phyloP scores from a whole-genome alignment of 2,329 filamentous ascomycete species.

The Fusarium vanettenii region DNA sequence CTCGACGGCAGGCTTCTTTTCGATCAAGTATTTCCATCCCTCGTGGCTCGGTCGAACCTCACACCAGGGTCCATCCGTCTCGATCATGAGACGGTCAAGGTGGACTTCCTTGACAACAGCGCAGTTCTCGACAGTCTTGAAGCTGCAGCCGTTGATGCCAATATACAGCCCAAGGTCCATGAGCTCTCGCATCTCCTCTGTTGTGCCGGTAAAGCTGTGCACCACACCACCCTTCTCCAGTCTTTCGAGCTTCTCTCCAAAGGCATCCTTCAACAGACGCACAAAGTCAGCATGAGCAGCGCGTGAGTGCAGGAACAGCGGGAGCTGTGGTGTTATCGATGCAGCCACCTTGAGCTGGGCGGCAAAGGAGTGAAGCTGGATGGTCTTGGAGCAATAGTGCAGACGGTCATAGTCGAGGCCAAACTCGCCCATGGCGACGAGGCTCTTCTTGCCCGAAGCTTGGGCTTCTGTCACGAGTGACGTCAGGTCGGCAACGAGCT shows the following conservation, averaged over 20 bases:
- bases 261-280: constrained; percentile 69
- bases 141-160: constrained; percentile 95
- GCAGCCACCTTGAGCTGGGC: constrained; percentile 84
- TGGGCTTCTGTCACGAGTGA: constrained; percentile 71
- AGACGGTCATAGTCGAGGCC: constrained; percentile 96
- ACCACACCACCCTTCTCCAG: constrained; percentile 85
- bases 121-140: constrained; percentile 94
- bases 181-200: constrained; percentile 84
- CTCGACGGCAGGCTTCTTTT: constrained; percentile 47
- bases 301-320: constrained; percentile 91
- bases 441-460: constrained; percentile 51
- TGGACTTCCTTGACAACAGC: constrained; percentile 84
- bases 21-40: constrained; percentile 76
- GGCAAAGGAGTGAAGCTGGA: constrained; percentile 87
- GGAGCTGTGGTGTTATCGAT: constrained; percentile 76
- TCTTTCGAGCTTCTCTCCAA: constrained; percentile 68
- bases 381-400: constrained; percentile 80
- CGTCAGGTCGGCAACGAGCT: constrained; percentile 70
- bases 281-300: constrained; percentile 91
- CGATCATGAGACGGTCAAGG: constrained; percentile 86
- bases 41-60: constrained; percentile 93
- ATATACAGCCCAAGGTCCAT: constrained; percentile 87
- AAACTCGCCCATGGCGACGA: constrained; percentile 92
- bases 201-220: constrained; percentile 92
- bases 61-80: constrained; percentile 98